Evolutionary conservation across 2,329 filamentous ascomycete species (phyloP).

Genomic region (Aspergillus viridinutans): DNA sequence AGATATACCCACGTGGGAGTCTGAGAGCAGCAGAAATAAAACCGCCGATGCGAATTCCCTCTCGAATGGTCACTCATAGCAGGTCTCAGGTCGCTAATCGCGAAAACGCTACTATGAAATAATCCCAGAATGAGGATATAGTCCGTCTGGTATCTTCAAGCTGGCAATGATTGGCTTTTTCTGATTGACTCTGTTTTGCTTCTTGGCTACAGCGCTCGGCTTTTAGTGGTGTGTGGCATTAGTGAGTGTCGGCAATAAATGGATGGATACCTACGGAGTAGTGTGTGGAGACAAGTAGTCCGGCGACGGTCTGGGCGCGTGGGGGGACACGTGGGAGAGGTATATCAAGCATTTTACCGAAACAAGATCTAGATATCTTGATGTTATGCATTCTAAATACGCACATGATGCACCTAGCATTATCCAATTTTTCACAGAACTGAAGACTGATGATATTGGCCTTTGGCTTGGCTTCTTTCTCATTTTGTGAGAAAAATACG

Average conservation of each 20-base stretch:
- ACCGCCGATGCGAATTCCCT: no score
- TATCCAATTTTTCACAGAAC: neutral
- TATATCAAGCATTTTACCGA: neutral
- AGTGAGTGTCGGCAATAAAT: neutral
- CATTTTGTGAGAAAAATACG: no score
- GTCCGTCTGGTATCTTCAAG: neutral
- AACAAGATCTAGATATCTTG: neutral
- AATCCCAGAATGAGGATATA: neutral
- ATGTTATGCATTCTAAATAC: neutral
- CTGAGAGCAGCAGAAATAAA: neutral
- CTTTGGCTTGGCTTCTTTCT: neutral
- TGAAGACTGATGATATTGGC: neutral
- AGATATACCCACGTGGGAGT: constrained; percentile 7
- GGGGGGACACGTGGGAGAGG: neutral
- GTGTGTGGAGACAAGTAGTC: neutral
- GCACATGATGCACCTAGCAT: neutral
- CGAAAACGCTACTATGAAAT: neutral
- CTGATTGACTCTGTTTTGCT: neutral
- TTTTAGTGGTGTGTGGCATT: neutral
- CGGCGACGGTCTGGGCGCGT: neutral
- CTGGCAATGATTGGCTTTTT: neutral
- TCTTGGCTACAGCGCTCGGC: neutral
- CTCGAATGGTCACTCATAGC: neutral
- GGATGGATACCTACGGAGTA: no score
- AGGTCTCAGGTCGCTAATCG: no score